Base-by-base conservation (phyloP, 1,284 basidiomycete genomes). In the Fomitopsis betulina region DNA sequence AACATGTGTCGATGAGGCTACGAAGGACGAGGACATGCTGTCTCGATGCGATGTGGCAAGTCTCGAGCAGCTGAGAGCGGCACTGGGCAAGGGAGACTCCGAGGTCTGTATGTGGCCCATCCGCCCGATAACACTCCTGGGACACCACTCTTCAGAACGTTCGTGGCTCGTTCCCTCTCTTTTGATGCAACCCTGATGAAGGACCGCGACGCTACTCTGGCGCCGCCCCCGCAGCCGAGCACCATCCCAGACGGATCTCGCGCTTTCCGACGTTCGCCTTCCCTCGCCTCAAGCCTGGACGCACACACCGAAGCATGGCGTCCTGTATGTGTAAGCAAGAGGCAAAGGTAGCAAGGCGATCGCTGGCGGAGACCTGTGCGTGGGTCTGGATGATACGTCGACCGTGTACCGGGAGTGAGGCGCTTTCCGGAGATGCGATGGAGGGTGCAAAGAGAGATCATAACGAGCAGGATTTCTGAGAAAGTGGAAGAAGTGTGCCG, bases 381-480 rank as follows among this genome's bases (percentile, higher is more conserved):
- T 71, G 56, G 63, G 47, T 32, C 59, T 47, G 25, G 17, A 47
- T 30, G 56, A 43, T 59, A n/a, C 54, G 50, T 35, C 51, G 66
- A 63, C 67, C 58, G 17, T 47, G 15, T 25, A 42, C 45, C 62
- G 42, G 45, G 51, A 51, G 27, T 45, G 42, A 35, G 55, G 66
- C 73, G 76, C 79, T 68, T 80, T 76, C 79, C 75, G 79, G 67
- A 80, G 77, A 76, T 63, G 75, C 75, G 73, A 76, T 78, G 59
- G 60, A 67, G 68, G 65, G 64, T 59, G 58, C 52, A 42, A 52
- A 58, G 63, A 67, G 66, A 72, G 65, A 63, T 80, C 77, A 71
- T 67, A 38, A 73, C 69, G 68, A 68, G 62, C 64, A 69, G 70
- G 49, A 30, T n/a, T 45, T 45, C 63, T 58, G 54, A 56, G 25